Evolutionary conservation across 768 basidiomycete genomes (phyloP).

Genomic region (Tricholoma bakamatsutake): DNA sequence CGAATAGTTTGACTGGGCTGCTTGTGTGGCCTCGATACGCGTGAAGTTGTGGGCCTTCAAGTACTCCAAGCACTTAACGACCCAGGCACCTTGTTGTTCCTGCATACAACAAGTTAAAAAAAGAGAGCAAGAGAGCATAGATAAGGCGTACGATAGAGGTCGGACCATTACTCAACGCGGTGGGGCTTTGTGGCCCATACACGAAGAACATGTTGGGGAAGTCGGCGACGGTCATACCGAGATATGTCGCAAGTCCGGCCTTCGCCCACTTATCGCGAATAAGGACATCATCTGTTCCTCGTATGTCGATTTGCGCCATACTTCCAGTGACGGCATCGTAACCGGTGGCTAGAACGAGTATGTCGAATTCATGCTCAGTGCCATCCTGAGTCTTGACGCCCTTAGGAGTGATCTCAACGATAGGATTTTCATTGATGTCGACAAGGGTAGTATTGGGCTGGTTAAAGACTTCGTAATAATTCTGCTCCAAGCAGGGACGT

Average conservation of each 20-base stretch:
- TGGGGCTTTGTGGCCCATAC: slow-evolving; percentile 12
- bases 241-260: slow-evolving; percentile 5
- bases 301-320: slow-evolving; percentile 7
- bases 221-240: slow-evolving; percentile 7
- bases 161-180: slow-evolving; percentile 11
- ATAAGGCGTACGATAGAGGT: slow-evolving; percentile 7
- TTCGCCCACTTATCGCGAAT: slow-evolving; percentile 11
- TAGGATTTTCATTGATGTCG: slow-evolving; percentile 7
- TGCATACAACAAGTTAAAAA: neutral
- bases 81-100: slow-evolving; percentile 15
- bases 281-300: slow-evolving; percentile 8
- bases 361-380: slow-evolving; percentile 7
- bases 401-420: slow-evolving; percentile 3
- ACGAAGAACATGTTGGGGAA: slow-evolving; percentile 16
- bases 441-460: slow-evolving; percentile 10
- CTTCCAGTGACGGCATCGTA: slow-evolving; percentile 10
- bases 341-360: slow-evolving; percentile 13
- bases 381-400: slow-evolving; percentile 10
- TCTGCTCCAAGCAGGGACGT: slow-evolving; percentile 8
- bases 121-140: neutral
- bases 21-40: neutral
- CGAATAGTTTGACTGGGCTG: neutral
- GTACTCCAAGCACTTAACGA: slow-evolving; percentile 8
- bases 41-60: slow-evolving; percentile 3
- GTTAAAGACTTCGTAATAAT: slow-evolving; percentile 12